A percentile compares a stretch with the other conserved stretches of the same genome.
Conservation (phyloP, 1,284 basidiomycete genomes). For the Cutaneotrichosporon sp. region DNA sequence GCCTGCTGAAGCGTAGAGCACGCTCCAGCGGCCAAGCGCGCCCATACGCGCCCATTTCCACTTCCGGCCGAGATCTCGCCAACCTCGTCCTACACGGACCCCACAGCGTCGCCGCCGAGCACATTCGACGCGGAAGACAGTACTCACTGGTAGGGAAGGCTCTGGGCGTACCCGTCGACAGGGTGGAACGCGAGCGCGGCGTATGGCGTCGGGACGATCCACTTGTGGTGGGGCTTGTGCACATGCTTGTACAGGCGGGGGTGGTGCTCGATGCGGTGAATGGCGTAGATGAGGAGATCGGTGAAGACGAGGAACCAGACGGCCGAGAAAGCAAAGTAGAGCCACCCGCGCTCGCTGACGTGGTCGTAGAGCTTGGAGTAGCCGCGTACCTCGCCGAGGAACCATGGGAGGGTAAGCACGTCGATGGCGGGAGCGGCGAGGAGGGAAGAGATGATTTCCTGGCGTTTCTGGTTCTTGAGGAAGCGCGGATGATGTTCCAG, state of each 20-base stretch:
- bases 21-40: too few relatives aligned
- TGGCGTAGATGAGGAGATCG: conserved; percentile 88
- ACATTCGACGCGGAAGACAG: too few relatives aligned
- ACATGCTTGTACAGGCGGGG: conserved; percentile 82
- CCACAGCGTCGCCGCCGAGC: too few relatives aligned
- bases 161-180: conserved; percentile 88
- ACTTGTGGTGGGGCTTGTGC: conserved; percentile 97
- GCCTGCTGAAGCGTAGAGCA: too few relatives aligned
- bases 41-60: too few relatives aligned
- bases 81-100: too few relatives aligned
- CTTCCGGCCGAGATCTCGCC: too few relatives aligned
- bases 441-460: conserved; percentile 75
- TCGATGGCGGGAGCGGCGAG: conserved; percentile 75
- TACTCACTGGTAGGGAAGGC: conserved; percentile 76
- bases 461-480: conserved; percentile 71
- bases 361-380: conserved; percentile 74
- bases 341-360: conserved; percentile 57
- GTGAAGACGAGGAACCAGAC: conserved; percentile 80
- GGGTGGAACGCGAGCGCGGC: conserved; percentile 98
- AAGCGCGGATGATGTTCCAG: conserved; percentile 95
- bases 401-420: conserved; percentile 85
- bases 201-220: conserved; percentile 96
- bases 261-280: conserved; percentile 85
- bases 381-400: conserved; percentile 85
- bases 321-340: conserved; percentile 42